Evolutionary conservation across 768 basidiomycete genomes (phyloP).

Genomic region (Pleurotus eryngii): DNA sequence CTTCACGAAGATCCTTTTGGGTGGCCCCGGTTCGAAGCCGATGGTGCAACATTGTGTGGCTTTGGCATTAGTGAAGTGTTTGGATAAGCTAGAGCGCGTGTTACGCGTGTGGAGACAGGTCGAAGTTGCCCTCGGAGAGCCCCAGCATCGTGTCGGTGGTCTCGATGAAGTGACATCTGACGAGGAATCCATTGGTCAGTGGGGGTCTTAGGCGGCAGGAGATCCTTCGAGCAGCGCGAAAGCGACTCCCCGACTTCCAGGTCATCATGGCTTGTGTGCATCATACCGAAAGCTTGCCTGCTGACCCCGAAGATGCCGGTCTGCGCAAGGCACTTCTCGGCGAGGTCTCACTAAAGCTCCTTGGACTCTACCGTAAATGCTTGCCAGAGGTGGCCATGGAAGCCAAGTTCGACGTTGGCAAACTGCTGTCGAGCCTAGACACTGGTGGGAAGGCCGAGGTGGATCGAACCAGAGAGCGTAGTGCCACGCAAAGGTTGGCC

Average conservation of each 20-base stretch:
- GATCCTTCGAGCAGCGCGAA: conserved; percentile 70
- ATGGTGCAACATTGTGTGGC: conserved; percentile 88
- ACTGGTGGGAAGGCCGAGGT: conserved; percentile 17
- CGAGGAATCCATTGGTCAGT: conserved; percentile 62
- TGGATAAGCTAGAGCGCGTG: conserved; percentile 67
- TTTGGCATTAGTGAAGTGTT: conserved; percentile 68
- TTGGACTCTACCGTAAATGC: conserved; percentile 83
- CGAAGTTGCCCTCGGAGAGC: conserved; percentile 53
- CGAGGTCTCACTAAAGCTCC: conserved; percentile 75
- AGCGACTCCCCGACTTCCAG: conserved; percentile 81
- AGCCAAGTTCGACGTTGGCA: conserved; percentile 83
- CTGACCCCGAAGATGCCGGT: conserved; percentile 14
- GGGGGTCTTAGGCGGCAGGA: conserved; percentile 69
- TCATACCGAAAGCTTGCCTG: conserved; percentile 26
- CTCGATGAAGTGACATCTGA: not conserved
- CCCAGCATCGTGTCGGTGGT: not conserved
- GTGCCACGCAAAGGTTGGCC: conserved; percentile 30
- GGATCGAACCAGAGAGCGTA: conserved; percentile 14
- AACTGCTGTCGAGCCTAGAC: conserved; percentile 42
- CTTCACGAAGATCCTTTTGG: conserved; percentile 80
- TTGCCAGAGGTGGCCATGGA: conserved; percentile 74
- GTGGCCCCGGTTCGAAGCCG: conserved; percentile 38
- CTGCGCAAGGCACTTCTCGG: conserved; percentile 53
- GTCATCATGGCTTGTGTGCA: conserved; percentile 84
- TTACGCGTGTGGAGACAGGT: conserved; percentile 44